A percentile compares a stretch with the other conserved stretches of the same genome.
Conservation (phyloP, 2,329 filamentous ascomycete genomes). For the Trichoderma harzianum region DNA sequence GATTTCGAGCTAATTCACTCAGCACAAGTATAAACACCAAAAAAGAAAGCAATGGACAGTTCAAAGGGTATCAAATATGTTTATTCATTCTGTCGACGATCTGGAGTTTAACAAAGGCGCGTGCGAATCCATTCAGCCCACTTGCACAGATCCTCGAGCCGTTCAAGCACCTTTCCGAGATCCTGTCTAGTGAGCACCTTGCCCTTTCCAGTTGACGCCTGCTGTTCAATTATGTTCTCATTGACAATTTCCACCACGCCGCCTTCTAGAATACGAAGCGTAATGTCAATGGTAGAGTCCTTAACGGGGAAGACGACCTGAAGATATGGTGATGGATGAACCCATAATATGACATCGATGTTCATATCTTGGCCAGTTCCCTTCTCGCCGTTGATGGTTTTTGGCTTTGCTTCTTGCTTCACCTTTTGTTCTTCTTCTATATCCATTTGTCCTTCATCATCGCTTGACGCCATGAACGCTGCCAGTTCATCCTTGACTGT, state of each 20-base stretch:
- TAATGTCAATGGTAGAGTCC: constrained; percentile 48
- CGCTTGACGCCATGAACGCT: constrained; percentile 28
- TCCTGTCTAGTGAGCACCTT: constrained; percentile 39
- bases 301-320: constrained; percentile 54
- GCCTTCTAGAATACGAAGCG: constrained; percentile 57
- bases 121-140: constrained; percentile 54
- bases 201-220: constrained; percentile 28
- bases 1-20: neutral
- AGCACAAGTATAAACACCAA: neutral
- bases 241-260: constrained; percentile 56
- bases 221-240: constrained; percentile 46
- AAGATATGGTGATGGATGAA: constrained; percentile 47
- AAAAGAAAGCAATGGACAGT: neutral
- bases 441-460: neutral
- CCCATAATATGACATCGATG: constrained; percentile 53
- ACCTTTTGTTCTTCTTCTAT: neutral
- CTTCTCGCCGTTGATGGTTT: neutral
- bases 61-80: constrained; percentile 16
- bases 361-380: constrained; percentile 25
- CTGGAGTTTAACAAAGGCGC: constrained; percentile 28
- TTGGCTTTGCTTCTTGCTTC: neutral
- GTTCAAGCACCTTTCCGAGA: constrained; percentile 45
- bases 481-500: constrained; percentile 34
- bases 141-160: constrained; percentile 50
- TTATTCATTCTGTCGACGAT: neutral